Conservation (phyloP, 139 green algal species). For the Penium margaritaceum region DNA sequence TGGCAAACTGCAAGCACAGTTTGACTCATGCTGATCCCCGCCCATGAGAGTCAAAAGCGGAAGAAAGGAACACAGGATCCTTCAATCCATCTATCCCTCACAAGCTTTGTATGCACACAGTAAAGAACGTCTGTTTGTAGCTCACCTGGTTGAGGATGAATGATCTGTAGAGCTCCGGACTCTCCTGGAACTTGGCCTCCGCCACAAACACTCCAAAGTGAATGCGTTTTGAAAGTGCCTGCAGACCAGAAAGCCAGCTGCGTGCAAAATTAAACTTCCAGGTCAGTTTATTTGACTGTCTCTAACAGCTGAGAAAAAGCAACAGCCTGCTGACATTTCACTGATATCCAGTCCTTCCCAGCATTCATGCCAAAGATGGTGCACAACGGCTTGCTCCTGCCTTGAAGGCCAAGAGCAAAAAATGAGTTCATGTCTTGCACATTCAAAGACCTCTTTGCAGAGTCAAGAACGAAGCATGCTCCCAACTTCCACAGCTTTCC, state of each 20-base stretch:
- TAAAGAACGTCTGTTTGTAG: too few species aligned
- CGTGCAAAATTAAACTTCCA: too few species aligned
- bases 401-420: not conserved
- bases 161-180: slow-evolving; percentile 68
- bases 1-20: too few species aligned
- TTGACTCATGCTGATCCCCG: too few species aligned
- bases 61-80: too few species aligned
- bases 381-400: not conserved
- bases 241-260: slow-evolving; percentile 39
- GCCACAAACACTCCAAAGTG: slow-evolving; percentile 98
- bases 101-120: too few species aligned
- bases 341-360: not conserved
- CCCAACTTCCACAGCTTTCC: too few species aligned
- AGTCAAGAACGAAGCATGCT: not conserved
- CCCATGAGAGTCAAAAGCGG: too few species aligned
- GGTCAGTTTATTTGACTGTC: too few species aligned
- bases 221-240: slow-evolving; percentile 91
- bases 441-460: not conserved
- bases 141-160: slow-evolving; percentile 53
- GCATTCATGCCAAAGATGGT: not conserved
- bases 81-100: too few species aligned
- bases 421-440: not conserved
- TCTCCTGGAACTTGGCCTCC: slow-evolving; percentile 90
- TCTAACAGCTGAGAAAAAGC: too few species aligned
- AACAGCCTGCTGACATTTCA: too few species aligned